phyloP scores from a whole-genome alignment of 495 filamentous ascomycete species.

The Trichoderma reesei region DNA sequence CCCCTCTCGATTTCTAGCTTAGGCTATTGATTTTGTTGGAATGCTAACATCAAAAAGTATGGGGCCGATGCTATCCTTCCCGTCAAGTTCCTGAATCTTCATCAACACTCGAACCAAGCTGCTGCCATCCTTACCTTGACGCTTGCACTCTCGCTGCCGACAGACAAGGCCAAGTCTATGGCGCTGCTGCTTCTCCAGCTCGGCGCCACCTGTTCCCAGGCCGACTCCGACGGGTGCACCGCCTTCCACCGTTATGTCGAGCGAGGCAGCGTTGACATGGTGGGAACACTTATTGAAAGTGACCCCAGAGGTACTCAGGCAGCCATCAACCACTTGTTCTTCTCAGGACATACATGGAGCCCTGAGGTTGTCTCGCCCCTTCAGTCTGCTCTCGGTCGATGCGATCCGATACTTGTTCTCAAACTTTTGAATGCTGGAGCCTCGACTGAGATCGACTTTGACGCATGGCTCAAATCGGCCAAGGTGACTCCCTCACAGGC shows the following conservation, averaged over 20 bases:
- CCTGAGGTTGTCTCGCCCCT: conserved; percentile 27
- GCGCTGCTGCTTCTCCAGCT: conserved; percentile 51
- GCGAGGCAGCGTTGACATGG: conserved; percentile 37
- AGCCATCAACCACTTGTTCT: conserved; percentile 52
- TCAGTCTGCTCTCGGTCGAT: conserved; percentile 23
- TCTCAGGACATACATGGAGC: conserved; percentile 21
- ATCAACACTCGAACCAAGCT: conserved; percentile 31
- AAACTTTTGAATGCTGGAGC: conserved; percentile 35
- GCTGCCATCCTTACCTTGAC: conserved; percentile 56
- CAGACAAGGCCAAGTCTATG: conserved; percentile 52
- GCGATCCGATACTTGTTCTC: conserved; percentile 25
- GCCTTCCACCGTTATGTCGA: conserved; percentile 48
- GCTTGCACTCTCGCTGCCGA: conserved; percentile 47
- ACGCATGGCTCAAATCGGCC: conserved; percentile 34
- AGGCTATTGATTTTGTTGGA: neutral
- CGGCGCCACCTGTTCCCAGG: conserved; percentile 64
- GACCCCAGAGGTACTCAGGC: conserved; percentile 50
- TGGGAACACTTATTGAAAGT: conserved; percentile 48
- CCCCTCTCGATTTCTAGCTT: neutral
- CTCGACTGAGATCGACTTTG: conserved; percentile 30
- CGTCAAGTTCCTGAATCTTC: conserved; percentile 43
- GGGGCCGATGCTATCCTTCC: conserved; percentile 65
- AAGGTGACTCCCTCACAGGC: conserved; percentile 15
- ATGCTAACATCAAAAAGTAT: conserved; percentile 33
- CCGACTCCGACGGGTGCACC: conserved; percentile 48